Conservation (phyloP, 1,284 basidiomycete species). For the Ustilago bromivora region DNA sequence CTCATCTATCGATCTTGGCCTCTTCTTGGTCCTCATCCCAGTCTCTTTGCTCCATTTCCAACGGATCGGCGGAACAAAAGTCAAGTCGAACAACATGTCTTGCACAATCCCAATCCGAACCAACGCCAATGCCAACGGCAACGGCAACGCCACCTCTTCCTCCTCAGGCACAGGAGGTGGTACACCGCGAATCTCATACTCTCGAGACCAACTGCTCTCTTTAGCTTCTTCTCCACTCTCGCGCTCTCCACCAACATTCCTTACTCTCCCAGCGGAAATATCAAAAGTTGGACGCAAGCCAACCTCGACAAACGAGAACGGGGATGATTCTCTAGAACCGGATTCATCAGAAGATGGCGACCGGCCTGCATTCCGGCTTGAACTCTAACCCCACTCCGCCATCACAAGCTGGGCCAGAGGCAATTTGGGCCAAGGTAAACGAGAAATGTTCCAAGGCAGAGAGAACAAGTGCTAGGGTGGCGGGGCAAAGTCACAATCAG, state of each 20-base stretch:
- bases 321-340: background rate
- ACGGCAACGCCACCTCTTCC: background rate
- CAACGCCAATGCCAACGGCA: no score
- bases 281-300: background rate
- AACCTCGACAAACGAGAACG: background rate
- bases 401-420: background rate
- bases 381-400: conserved; percentile 20
- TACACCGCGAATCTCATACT: conserved; percentile 54
- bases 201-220: conserved; percentile 55
- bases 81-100: conserved; percentile 10
- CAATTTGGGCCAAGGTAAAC: no score
- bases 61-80: no score
- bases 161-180: conserved; percentile 21
- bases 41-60: no score
- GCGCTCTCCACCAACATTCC: conserved; percentile 24
- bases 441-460: no score
- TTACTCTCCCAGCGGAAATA: conserved; percentile 1
- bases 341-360: background rate
- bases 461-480: no score
- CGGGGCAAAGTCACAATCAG: no score
- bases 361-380: conserved; percentile 13
- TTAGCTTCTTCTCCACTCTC: conserved; percentile 53
- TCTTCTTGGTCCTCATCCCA: no score
- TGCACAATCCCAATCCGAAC: conserved; percentile 24
- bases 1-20: no score